Evolutionary conservation across 2,329 filamentous ascomycete species (phyloP), one percentile per base, ranked within the genome.

Genomic region (Samsoniella hepiali): DNA sequence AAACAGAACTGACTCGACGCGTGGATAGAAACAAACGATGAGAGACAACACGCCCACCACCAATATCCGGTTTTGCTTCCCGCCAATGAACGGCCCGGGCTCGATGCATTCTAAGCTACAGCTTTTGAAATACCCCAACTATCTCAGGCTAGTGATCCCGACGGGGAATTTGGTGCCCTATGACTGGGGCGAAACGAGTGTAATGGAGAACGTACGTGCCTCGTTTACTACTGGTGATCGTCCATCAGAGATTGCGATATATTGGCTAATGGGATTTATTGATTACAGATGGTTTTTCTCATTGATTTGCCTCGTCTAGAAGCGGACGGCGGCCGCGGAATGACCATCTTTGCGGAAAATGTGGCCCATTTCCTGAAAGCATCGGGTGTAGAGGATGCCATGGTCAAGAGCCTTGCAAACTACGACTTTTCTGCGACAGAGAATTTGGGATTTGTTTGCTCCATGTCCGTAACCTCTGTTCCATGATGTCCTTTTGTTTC

Each of bases 91-190:
- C 47, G 84, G 86, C 1, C 80, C 84, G 6, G 89, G 88, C 31
- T 88, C 83, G 69, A 97, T 98, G 93, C 95, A 98, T 75, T 96
- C 92, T 57, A 98, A 99, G 73, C 80, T 98, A 50, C 93, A 96
- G 83, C 77, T 98, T 1, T 81, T 98, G n/a, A 94, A 93, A 69
- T 91, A 92, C 69, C 77, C 84, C 0, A 77, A 77, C 1, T 88
- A 93, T 72, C 76, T 97, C 17, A 86, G 95, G 7, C 82, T 99
- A 51, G 94, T 90, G 1, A 81, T 98, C 2, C 93, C 95, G 0
- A 94, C 89, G 3, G 95, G 93, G 1, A 99, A 99, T 70, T 79
- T 97, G 56, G 88, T 90, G 13, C 82, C 86, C 8, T 92, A 91
- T 70, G 94, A 99, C 72, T 98, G 95, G 93, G 94, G 93, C 10